Base-by-base conservation (phyloP, 306 rosid species). In the Acacia crassicarpa region DNA sequence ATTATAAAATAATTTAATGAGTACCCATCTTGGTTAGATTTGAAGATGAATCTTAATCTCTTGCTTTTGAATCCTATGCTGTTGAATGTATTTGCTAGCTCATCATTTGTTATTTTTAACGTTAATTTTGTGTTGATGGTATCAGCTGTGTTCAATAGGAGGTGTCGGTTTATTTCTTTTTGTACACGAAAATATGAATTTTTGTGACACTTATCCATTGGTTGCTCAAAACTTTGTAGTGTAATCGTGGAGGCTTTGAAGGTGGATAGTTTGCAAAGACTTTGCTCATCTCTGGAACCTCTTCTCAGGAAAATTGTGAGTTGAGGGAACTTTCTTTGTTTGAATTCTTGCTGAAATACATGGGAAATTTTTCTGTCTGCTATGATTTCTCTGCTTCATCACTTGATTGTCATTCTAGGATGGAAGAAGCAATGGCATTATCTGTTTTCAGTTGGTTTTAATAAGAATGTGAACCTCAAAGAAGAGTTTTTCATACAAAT, bases 261-360 rank as follows among this genome's bases (percentile, higher is more conserved):
- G 90, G 94, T 92, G 58, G 97, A 94, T 86, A 91, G 97, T 85
- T 66, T 93, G 91, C 97, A 94, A 85, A 91, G 95, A 78, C 91
- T 92, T 11, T 84, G 88, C 75, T 92, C 98, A 72, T 89, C 94
- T 72, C 88, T 94, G 90, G 95, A 92, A 84, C 98, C 97, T 75
- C 90, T 91, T 79, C 95, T 92, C 76, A 92, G 97, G 63, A 91
- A 86, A 92, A 91, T 94, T 84, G 98, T 94, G 88, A 94, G 98
- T 85, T 82, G 22, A 51, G 59, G 53, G 44, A 67, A 25, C 44
- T 48, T 65, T 22, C 62, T 45, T 79, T 44, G 12, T 76, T 17
- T 78, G 61, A 54, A 41, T 44, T 80, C n/a, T 54, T 33, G 66
- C 70, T 46, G 16, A 67, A 46, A 4, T 63, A 62, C 5, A 30